Percentiles rank a stretch among this genome's conserved stretches.
Evolutionary conservation across 2,329 filamentous ascomycete genomes (phyloP).

Genomic region (Nothopassalora personata): DNA sequence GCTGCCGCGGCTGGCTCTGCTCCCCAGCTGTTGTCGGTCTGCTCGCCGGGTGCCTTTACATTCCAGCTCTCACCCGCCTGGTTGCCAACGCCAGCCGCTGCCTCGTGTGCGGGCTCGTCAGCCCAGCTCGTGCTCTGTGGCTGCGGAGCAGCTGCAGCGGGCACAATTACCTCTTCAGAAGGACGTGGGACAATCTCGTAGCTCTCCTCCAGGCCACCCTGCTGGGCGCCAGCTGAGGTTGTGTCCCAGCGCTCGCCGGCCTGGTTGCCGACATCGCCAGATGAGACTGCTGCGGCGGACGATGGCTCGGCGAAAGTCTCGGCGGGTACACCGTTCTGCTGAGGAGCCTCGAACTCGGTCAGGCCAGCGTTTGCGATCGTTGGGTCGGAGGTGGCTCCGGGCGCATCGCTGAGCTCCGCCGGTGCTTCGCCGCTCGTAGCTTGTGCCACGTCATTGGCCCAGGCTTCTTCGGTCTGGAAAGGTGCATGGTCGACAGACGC

Average conservation of each 20-base stretch:
- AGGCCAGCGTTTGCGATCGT: slow-evolving; percentile 62
- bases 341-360: slow-evolving; percentile 58
- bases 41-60: slow-evolving; percentile 41
- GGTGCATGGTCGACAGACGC: slow-evolving; percentile 45
- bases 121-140: slow-evolving; percentile 66
- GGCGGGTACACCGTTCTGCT: slow-evolving; percentile 31
- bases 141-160: slow-evolving; percentile 35
- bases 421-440: slow-evolving; percentile 33
- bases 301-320: slow-evolving; percentile 26
- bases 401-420: slow-evolving; percentile 8
- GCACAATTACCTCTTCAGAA: slow-evolving; percentile 67
- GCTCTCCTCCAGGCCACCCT: slow-evolving; percentile 54
- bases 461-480: slow-evolving; percentile 50
- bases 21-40: slow-evolving; percentile 15
- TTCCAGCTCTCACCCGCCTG: slow-evolving; percentile 30
- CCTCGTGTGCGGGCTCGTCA: slow-evolving; percentile 53
- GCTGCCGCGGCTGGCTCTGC: slow-evolving; percentile 16
- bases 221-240: slow-evolving; percentile 42
- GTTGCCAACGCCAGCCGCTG: slow-evolving; percentile 26
- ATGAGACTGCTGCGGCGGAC: slow-evolving; percentile 34
- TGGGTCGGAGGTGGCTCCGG: slow-evolving; percentile 52
- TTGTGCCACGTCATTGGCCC: slow-evolving; percentile 45
- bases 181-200: slow-evolving; percentile 75
- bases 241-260: slow-evolving; percentile 65
- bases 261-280: slow-evolving; percentile 42